phyloP scores from a whole-genome alignment of 2,329 filamentous ascomycete genomes.

The Calonectria montana region DNA sequence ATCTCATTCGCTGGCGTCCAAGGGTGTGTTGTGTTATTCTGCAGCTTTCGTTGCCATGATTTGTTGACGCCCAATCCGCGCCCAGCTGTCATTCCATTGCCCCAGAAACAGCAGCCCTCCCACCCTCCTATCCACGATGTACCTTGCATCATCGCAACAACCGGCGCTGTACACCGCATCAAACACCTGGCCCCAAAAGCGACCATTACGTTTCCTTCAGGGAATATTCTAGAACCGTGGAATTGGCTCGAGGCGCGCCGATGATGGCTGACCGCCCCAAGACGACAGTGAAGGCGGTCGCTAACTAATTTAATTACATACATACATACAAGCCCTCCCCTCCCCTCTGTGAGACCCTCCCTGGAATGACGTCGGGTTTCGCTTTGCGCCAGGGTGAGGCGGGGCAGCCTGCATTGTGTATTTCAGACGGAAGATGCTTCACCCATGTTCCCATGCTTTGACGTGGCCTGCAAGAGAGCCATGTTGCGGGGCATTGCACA shows the following conservation, averaged over 20 bases:
- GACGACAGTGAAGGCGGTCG: not conserved
- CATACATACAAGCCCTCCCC: no score
- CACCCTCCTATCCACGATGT: not conserved
- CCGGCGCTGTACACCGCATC: not conserved
- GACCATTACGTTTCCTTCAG: not conserved
- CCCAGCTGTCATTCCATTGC: conserved; percentile 36
- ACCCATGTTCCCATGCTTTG: not conserved
- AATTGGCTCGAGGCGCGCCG: not conserved
- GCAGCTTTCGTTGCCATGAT: conserved; percentile 23
- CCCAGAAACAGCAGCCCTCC: conserved; percentile 40
- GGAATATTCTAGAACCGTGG: not conserved
- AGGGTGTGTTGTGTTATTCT: conserved; percentile 36
- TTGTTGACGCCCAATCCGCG: conserved; percentile 43
- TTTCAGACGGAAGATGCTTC: not conserved
- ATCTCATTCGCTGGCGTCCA: not conserved
- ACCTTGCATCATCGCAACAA: conserved; percentile 6
- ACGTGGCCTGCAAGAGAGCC: conserved; percentile 2
- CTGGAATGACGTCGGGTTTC: not conserved
- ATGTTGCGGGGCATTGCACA: not conserved
- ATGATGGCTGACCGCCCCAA: not conserved
- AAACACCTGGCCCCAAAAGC: not conserved
- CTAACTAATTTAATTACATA: no score
- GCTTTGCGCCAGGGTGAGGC: not conserved
- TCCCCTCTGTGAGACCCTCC: not conserved
- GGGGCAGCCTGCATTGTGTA: not conserved